phyloP scores from a whole-genome alignment of 805 yeast genomes.

The baker's yeast (Saccharomyces cerevisiae) region DNA sequence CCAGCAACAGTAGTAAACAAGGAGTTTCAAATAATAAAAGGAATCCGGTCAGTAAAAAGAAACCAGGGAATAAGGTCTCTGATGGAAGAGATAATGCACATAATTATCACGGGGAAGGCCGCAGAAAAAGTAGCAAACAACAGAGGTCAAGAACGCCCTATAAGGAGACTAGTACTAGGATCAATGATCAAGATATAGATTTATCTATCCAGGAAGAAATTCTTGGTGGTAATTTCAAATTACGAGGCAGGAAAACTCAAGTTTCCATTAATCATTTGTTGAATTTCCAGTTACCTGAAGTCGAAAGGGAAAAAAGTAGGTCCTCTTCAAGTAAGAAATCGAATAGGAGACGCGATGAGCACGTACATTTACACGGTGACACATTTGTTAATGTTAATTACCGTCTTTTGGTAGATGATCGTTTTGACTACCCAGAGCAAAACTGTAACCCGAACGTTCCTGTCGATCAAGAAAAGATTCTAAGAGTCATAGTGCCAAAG shows the following conservation, averaged over 20 bases:
- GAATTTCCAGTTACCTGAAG: conserved; percentile 45
- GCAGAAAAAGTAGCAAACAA: conserved; percentile 7
- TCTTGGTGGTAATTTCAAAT: conserved; percentile 24
- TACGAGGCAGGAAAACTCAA: conserved; percentile 36
- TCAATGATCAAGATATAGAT: conserved; percentile 17
- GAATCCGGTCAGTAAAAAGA: neutral
- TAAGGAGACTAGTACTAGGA: neutral
- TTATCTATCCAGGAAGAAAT: conserved; percentile 32
- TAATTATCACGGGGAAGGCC: conserved; percentile 6
- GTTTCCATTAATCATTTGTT: conserved; percentile 57
- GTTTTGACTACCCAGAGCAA: conserved; percentile 49
- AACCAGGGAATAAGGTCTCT: neutral
- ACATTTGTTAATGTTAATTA: conserved; percentile 75
- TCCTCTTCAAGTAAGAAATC: conserved; percentile 8
- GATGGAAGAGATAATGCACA: conserved; percentile 2
- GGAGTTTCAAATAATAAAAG: neutral
- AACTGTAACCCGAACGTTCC: conserved; percentile 68
- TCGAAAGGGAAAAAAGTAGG: conserved; percentile 18
- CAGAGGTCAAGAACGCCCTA: conserved; percentile 3
- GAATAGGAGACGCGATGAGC: conserved; percentile 22
- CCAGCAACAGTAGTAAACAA: conserved; percentile 1
- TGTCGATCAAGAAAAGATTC: conserved; percentile 49
- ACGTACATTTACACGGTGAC: conserved; percentile 51
- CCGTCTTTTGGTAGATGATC: conserved; percentile 68
- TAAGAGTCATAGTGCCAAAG: conserved; percentile 66